Evolutionary conservation across 2,329 filamentous ascomycete genomes (phyloP).

Genomic region (Paraconiothyrium sp.): DNA sequence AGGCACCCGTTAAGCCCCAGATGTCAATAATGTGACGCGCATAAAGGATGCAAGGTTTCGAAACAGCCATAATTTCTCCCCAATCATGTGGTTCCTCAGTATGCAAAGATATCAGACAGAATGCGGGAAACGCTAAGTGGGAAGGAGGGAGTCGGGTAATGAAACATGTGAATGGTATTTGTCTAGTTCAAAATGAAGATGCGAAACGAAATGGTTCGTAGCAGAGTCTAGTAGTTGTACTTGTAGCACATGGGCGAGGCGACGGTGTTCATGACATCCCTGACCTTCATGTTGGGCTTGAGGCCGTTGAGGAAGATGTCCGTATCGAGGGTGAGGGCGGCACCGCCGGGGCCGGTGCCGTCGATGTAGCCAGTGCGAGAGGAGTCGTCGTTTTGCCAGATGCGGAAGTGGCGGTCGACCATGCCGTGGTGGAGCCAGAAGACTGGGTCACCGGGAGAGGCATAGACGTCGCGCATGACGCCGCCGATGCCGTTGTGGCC

Average conservation of each 20-base stretch:
- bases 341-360: slow-evolving; percentile 48
- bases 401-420: slow-evolving; percentile 61
- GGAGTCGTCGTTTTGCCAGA: slow-evolving; percentile 56
- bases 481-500: slow-evolving; percentile 49
- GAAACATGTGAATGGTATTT: slow-evolving; percentile 8
- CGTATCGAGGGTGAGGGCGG: slow-evolving; percentile 39
- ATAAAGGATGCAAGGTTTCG: neutral
- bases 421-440: slow-evolving; percentile 62
- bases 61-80: neutral
- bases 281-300: slow-evolving; percentile 36
- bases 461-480: slow-evolving; percentile 46
- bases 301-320: slow-evolving; percentile 38
- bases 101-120: neutral
- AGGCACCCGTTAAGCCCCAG: neutral
- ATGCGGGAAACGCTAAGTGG: neutral
- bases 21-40: neutral
- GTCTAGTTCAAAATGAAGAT: neutral
- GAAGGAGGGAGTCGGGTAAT: too few species aligned
- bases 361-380: slow-evolving; percentile 44
- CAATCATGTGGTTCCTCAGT: neutral
- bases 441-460: slow-evolving; percentile 47
- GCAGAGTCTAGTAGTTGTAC: slow-evolving; percentile 44
- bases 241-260: slow-evolving; percentile 42
- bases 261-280: slow-evolving; percentile 44
- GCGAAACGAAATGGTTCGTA: neutral